Percentiles rank a stretch among this genome's conserved stretches.
These are phyloP conservation scores for Arbutus unedo DNA, from an alignment of 148 eudicot species.

Conservation along the genomic window DNA sequence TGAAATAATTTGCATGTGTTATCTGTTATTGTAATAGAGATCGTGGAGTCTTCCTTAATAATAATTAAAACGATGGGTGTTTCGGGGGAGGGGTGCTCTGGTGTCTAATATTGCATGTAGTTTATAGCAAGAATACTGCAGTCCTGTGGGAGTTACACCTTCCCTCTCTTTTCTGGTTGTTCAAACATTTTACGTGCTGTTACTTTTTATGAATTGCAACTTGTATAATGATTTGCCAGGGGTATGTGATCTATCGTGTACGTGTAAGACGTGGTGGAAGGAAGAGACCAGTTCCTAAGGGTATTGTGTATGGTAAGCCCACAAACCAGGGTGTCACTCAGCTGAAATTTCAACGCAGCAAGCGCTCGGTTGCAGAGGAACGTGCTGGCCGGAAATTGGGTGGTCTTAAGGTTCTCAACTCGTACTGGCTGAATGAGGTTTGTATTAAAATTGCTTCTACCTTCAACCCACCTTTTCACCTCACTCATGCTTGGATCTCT, in stretches of 20 bases:
- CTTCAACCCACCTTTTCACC: neutral
- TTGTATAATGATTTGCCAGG: slow-evolving; percentile 15
- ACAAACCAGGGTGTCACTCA: slow-evolving; percentile 45
- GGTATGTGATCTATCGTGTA: slow-evolving; percentile 35
- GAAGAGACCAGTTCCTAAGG: slow-evolving; percentile 44
- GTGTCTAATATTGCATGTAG: neutral
- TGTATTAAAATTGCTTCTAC: neutral
- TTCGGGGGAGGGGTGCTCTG: too few relatives aligned
- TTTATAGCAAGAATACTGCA: neutral
- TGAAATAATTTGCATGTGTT: too few relatives aligned
- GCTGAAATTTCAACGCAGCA: slow-evolving; percentile 43
- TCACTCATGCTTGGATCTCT: neutral
- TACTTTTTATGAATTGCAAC: neutral
- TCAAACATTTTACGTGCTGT: neutral
- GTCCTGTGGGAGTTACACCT: neutral
- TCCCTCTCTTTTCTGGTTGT: neutral
- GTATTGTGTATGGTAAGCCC: slow-evolving; percentile 43
- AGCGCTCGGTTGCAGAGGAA: slow-evolving; percentile 47
- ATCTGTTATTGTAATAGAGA: too few relatives aligned
- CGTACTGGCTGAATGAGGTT: slow-evolving; percentile 49
- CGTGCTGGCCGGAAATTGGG: slow-evolving; percentile 40
- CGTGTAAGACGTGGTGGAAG: slow-evolving; percentile 44
- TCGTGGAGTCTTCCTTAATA: too few relatives aligned
- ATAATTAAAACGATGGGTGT: neutral
- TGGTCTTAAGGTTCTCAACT: slow-evolving; percentile 44